Conservation (phyloP, 257 asterid genomes). For the Nicotiana attenuata region DNA sequence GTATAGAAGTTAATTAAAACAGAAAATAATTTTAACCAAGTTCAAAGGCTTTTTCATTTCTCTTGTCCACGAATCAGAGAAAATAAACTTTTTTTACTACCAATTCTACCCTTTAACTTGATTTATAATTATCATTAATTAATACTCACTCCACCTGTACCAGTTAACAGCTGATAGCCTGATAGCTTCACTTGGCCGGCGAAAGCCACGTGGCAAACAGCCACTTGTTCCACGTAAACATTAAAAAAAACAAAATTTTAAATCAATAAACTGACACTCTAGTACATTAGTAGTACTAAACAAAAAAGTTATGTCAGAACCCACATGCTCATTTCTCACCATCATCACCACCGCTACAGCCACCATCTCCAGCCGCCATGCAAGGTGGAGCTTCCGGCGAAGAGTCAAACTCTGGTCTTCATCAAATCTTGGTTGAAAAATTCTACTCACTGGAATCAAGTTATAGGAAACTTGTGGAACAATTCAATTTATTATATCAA, state of each 20-base stretch:
- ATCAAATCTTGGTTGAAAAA: constrained; percentile 25
- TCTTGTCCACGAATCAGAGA: no score
- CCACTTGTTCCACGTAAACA: neutral
- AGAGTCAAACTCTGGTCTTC: neutral
- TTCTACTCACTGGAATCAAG: constrained; percentile 45
- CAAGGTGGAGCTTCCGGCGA: constrained; percentile 28
- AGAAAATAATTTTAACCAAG: no score
- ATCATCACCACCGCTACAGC: neutral
- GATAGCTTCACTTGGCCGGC: neutral
- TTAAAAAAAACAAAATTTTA: no score
- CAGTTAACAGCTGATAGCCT: neutral
- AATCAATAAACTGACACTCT: neutral
- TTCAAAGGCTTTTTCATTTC: no score
- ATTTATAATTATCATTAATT: neutral
- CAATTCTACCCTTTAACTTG: neutral
- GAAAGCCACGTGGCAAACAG: neutral
- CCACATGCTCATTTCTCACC: constrained; percentile 3
- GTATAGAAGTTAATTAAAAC: no score
- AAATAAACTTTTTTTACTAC: neutral
- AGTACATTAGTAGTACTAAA: neutral
- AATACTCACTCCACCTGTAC: neutral
- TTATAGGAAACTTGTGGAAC: constrained; percentile 40
- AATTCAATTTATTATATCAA: constrained; percentile 29
- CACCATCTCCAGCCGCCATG: constrained; percentile 32
- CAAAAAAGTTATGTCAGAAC: neutral